Conservation (phyloP, 106 monocot species). For the Iris macrosiphon region DNA sequence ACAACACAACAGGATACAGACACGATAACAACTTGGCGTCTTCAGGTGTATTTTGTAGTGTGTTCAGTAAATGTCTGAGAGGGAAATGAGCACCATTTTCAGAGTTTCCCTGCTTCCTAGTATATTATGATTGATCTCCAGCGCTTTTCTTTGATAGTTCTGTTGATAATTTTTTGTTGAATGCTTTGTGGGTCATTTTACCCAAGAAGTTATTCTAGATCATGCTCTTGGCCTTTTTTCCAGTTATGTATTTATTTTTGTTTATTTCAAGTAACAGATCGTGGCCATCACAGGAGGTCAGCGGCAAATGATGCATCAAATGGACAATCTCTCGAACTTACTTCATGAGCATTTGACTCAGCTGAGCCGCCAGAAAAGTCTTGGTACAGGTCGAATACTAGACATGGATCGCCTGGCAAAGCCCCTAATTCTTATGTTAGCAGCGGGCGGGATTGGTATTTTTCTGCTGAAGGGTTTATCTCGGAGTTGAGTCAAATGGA, state of each 20-base stretch:
- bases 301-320: constrained; percentile 74
- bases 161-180: too few species aligned
- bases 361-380: constrained; percentile 9
- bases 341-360: constrained; percentile 50
- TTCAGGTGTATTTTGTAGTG: too few species aligned
- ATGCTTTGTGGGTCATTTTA: background rate
- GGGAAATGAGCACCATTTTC: too few species aligned
- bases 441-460: constrained; percentile 38
- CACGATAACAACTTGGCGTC: too few species aligned
- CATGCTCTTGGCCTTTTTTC: background rate
- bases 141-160: too few species aligned
- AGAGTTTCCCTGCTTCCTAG: too few species aligned
- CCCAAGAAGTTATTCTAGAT: too few species aligned
- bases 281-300: constrained; percentile 48
- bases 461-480: constrained; percentile 48
- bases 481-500: constrained; percentile 27
- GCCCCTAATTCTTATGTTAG: constrained; percentile 38
- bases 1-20: too few species aligned
- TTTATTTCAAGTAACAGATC: constrained; percentile 34
- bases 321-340: constrained; percentile 66
- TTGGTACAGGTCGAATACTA: constrained; percentile 11
- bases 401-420: constrained; percentile 26
- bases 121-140: too few species aligned
- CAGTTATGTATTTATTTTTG: too few species aligned
- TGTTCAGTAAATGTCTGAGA: too few species aligned